Percentiles rank a stretch among this genome's conserved stretches.
These are phyloP conservation scores for Rhizophora mangle DNA, from an alignment of 345 rosid genomes.

Conservation along the genomic window DNA sequence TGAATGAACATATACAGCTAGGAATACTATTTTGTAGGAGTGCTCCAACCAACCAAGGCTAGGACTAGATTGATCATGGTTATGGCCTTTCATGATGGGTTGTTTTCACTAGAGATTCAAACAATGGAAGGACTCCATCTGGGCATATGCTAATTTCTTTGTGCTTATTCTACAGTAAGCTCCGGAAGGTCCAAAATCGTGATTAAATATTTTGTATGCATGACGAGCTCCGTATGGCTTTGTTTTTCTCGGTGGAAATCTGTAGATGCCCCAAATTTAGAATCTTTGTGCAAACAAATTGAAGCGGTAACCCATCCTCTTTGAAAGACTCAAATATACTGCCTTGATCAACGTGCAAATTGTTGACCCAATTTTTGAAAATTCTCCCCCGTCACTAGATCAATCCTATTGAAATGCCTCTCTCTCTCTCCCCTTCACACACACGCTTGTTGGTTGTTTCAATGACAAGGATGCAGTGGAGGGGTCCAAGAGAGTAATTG, in stretches of 20 bases:
- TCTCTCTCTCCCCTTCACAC: too few relatives aligned
- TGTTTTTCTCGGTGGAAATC: background rate
- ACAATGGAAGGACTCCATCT: conserved; percentile 8
- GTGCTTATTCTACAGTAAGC: background rate
- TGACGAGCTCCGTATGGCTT: too few relatives aligned
- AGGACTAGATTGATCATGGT: background rate
- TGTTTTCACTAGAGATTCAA: conserved; percentile 13
- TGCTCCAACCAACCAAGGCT: background rate
- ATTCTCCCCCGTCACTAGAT: too few relatives aligned
- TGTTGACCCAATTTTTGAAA: too few relatives aligned
- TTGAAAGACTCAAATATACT: background rate
- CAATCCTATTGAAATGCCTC: too few relatives aligned
- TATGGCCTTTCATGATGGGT: background rate
- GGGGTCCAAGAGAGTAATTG: conserved; percentile 6
- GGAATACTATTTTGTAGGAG: background rate
- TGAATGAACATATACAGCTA: background rate
- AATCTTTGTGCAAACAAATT: background rate
- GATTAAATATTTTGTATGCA: background rate
- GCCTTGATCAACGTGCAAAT: too few relatives aligned
- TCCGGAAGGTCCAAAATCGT: background rate
- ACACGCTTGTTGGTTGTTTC: too few relatives aligned
- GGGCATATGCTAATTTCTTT: conserved; percentile 6
- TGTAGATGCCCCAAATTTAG: conserved; percentile 9
- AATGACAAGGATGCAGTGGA: background rate
- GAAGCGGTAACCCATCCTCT: background rate